Evolutionary conservation across 2,329 filamentous ascomycete species (phyloP), one percentile per base, ranked within the genome.

Genomic region (Sclerotinia borealis): DNA sequence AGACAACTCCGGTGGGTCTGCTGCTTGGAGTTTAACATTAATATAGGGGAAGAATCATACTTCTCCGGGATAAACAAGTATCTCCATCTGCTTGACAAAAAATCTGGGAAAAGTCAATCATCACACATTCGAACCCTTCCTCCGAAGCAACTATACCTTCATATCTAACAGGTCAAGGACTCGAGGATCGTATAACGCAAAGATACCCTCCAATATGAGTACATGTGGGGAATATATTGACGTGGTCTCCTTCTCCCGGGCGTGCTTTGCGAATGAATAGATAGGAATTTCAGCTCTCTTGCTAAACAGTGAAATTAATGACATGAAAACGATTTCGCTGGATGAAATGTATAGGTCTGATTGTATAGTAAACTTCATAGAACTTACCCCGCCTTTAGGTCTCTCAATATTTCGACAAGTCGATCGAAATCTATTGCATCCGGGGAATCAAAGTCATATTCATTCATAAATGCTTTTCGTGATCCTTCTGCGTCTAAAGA

Each of bases 81-180:
- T 99, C 95, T 67, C 90, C 88, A 76, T 99, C 95, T 47, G 95
- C 96, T 77, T 98, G 95, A 65, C 95, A 96, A 75, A 96, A 99
- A 60, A 99, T 96, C 89, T 84, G 62, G 27, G 15, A 39, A 55
- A 62, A 31, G 37, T 59, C 17, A 51, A 45, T 36, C 9, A 49
- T 9, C 19, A 37, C 29, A 37, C n/a, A 60, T 67, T 63, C 60
- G 37, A 50, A 41, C 15, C 13, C 25, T 15, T n/a, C 4, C 47
- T n/a, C 11, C 19, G 13, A 49, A 11, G n/a, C 71, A 75, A 54
- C 3, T 25, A 10, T 79, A 91, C 90, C 77, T 91, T 96, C 80
- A 98, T 90, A 76, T 99, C 95, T 67, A 98, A 79, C 68, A 99
- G 79, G 22, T 96, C 90, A 64, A 95, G 79, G 5, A 99, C 88